phyloP scores from a whole-genome alignment of 2,329 filamentous ascomycete genomes.

The Hirsutella minnesotensis region DNA sequence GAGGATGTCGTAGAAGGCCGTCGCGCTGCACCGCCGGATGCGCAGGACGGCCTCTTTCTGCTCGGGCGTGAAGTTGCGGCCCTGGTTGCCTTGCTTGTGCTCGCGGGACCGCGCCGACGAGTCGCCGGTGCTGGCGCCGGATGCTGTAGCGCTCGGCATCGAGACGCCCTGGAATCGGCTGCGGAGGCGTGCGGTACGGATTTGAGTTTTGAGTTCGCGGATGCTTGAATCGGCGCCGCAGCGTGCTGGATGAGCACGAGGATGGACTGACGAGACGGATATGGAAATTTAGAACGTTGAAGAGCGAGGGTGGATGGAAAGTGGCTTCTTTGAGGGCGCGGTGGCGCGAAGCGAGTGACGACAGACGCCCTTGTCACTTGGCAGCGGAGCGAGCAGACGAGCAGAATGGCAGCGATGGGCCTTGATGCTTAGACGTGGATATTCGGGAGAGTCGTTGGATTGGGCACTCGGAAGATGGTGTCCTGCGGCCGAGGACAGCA shows the following conservation, averaged over 20 bases:
- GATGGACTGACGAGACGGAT: background rate
- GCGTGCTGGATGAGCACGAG: background rate
- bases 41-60: conserved; percentile 87
- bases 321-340: background rate
- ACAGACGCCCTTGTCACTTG: too few species aligned
- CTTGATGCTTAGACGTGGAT: too few species aligned
- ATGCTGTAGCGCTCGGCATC: conserved; percentile 37
- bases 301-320: background rate
- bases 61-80: conserved; percentile 71
- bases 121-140: conserved; percentile 38
- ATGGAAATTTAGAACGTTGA: background rate
- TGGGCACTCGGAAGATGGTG: too few species aligned
- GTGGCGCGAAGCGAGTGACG: background rate
- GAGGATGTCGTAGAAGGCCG: conserved; percentile 93
- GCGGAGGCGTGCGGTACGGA: too few species aligned
- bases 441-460: too few species aligned
- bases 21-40: conserved; percentile 72
- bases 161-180: background rate
- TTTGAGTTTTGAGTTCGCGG: too few species aligned
- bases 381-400: too few species aligned
- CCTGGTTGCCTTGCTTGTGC: conserved; percentile 67
- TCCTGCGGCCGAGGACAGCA: background rate
- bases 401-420: too few species aligned
- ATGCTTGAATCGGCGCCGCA: too few species aligned
- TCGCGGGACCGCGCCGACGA: conserved; percentile 38